A percentile compares a stretch with the other conserved stretches of the same genome.
Conservation (phyloP, 257 asterid genomes). For the Solanum lycopersicoides region DNA sequence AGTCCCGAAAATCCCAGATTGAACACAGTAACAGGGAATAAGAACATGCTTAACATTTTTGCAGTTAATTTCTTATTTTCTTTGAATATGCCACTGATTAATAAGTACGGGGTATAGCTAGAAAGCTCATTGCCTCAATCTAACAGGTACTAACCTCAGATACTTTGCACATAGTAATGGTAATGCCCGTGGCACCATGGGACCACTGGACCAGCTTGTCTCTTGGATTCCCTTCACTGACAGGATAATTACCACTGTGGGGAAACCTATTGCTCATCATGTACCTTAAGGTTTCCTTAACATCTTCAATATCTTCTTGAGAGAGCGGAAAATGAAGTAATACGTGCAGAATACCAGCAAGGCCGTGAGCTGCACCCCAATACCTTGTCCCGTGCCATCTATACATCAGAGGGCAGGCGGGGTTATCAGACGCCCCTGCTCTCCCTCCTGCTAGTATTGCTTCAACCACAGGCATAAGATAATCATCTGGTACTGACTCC, state of each 20-base stretch:
- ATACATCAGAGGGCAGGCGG: conserved; percentile 65
- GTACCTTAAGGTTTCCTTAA: conserved; percentile 59
- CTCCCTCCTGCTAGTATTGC: conserved; percentile 76
- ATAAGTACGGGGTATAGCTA: background rate
- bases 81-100: background rate
- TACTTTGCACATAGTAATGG: conserved; percentile 67
- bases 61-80: background rate
- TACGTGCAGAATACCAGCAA: conserved; percentile 65
- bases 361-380: conserved; percentile 91
- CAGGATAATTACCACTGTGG: conserved; percentile 73
- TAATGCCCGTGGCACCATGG: conserved; percentile 72
- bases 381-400: conserved; percentile 88
- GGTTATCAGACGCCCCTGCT: conserved; percentile 47
- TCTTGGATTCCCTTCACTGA: conserved; percentile 71
- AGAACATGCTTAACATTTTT: background rate
- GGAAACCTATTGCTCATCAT: conserved; percentile 74
- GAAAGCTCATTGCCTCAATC: background rate
- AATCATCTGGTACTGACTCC: conserved; percentile 25
- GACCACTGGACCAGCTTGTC: conserved; percentile 83
- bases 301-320: conserved; percentile 30
- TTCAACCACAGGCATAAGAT: conserved; percentile 55
- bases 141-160: conserved; percentile 34
- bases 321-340: conserved; percentile 50
- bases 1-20: background rate
- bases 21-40: background rate